phyloP scores from a whole-genome alignment of 2,329 filamentous ascomycete genomes.

The Eutypa lata region DNA sequence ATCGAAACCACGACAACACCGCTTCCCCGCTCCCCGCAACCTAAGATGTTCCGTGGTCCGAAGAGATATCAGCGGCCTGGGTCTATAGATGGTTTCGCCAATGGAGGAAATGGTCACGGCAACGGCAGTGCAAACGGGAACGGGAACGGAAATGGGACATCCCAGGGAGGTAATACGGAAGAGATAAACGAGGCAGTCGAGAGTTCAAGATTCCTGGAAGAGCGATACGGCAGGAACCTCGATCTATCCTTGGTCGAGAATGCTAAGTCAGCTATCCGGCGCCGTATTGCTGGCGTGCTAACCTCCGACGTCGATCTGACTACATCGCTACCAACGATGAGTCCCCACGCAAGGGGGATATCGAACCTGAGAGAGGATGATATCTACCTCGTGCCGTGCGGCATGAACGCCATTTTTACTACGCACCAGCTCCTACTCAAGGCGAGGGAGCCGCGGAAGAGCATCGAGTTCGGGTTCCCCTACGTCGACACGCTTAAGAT shows the following conservation, averaged over 20 bases:
- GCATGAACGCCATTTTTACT: conserved; percentile 95
- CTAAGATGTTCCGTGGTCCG: conserved; percentile 64
- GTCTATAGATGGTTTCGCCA: conserved; percentile 34
- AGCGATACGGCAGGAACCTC: conserved; percentile 89
- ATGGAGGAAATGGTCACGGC: conserved; percentile 16
- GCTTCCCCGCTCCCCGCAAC: conserved; percentile 21
- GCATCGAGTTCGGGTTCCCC: conserved; percentile 93
- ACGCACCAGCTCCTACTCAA: conserved; percentile 72
- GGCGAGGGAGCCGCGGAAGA: conserved; percentile 63
- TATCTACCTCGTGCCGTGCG: conserved; percentile 82
- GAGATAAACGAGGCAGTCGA: conserved; percentile 52
- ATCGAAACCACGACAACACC: conserved; percentile 22
- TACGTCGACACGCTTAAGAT: conserved; percentile 97
- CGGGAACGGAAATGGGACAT: not conserved
- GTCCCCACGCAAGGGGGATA: conserved; percentile 51
- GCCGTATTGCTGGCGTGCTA: conserved; percentile 84
- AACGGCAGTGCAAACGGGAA: conserved; percentile 1
- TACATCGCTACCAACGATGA: conserved; percentile 47
- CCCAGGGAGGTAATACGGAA: conserved; percentile 13
- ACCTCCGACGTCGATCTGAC: conserved; percentile 67
- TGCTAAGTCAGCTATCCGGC: conserved; percentile 80
- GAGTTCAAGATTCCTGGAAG: conserved; percentile 80
- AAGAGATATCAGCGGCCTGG: conserved; percentile 69
- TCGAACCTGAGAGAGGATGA: conserved; percentile 76
- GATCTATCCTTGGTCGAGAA: conserved; percentile 74